Base-by-base conservation (phyloP, 2,329 filamentous ascomycete species). In the Xenoacremonium recifei region DNA sequence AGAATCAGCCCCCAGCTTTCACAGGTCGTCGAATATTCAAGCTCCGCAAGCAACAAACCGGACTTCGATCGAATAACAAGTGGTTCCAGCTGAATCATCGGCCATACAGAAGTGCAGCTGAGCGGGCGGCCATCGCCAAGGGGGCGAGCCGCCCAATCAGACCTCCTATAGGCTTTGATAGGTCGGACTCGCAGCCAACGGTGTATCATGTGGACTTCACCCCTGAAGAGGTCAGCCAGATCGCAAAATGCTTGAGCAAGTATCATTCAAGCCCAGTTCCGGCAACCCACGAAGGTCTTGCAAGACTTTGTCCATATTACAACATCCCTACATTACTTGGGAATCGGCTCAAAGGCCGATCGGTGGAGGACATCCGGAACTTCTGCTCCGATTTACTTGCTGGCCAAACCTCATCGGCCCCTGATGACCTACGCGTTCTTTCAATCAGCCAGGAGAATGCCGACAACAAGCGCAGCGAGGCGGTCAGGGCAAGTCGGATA, bases 121-220 rank as follows among this genome's bases (percentile, higher is more conserved):
- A 60, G 29, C 60, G 63, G 12, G 46, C 57, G n/a, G 45, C 50
- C 1, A 63, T 66, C 30, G 47, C 49, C 9, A 49, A 42, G 13
- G 61, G 64, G 3, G 34, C 51, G 17, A 44, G 39, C 21, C 37
- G 38, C 4, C 38, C 37, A 1, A 15, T 54, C 23, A 42, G 29
- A 6, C 19, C 35, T 4, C 21, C 30, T 29, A 39, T 16, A 9
- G 40, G 47, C 15, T 31, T 39, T 15, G 18, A 29, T 9, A n/a
- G n/a, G n/a, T n/a, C n/a, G n/a, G n/a, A n/a, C n/a, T 31, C 40
- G 6, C 35, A 51, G 7, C 52, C 50, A 13, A 36, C 32, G 3
- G 50, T 62, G 0, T 64, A 73, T 15, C 75, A 77, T 45, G 70
- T 74, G 6, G 75, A 76, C 50, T 76, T 77, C 31, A 60, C 62